Evolutionary conservation across 495 filamentous ascomycete genomes (phyloP).

Genomic region (Hypoxylon trugodes): DNA sequence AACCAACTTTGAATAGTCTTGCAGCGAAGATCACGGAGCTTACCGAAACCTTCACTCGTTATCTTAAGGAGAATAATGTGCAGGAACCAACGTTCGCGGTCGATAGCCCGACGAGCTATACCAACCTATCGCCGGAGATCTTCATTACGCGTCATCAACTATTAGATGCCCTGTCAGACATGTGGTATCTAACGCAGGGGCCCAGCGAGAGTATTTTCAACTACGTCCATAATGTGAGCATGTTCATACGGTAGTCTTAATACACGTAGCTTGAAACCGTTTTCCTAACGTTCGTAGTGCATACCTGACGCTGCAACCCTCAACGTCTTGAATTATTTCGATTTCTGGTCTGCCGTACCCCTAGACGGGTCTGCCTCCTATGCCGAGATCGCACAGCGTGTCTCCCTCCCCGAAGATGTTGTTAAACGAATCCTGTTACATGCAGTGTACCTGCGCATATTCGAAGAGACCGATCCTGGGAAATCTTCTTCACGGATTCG

Average conservation of each 20-base stretch:
- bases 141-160: slow-evolving; percentile 38
- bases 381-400: slow-evolving; percentile 41
- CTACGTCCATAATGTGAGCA: slow-evolving; percentile 40
- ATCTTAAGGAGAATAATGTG: slow-evolving; percentile 39
- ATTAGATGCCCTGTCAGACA: slow-evolving; percentile 35
- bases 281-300: slow-evolving; percentile 22
- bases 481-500: slow-evolving; percentile 33
- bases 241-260: background rate
- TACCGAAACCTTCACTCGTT: slow-evolving; percentile 32
- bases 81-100: slow-evolving; percentile 36
- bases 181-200: slow-evolving; percentile 43
- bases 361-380: slow-evolving; percentile 47
- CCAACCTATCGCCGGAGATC: slow-evolving; percentile 29
- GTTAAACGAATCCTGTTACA: slow-evolving; percentile 53
- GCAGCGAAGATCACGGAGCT: slow-evolving; percentile 42
- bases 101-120: slow-evolving; percentile 41
- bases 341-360: slow-evolving; percentile 47
- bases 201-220: slow-evolving; percentile 44
- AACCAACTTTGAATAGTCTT: slow-evolving; percentile 33
- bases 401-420: slow-evolving; percentile 39
- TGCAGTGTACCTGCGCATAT: slow-evolving; percentile 56
- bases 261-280: background rate
- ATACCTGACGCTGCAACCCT: slow-evolving; percentile 40
- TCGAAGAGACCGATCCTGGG: slow-evolving; percentile 49
- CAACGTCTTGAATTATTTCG: slow-evolving; percentile 44